phyloP scores from a whole-genome alignment of 2,329 filamentous ascomycete genomes.

The Alternaria arbusti region DNA sequence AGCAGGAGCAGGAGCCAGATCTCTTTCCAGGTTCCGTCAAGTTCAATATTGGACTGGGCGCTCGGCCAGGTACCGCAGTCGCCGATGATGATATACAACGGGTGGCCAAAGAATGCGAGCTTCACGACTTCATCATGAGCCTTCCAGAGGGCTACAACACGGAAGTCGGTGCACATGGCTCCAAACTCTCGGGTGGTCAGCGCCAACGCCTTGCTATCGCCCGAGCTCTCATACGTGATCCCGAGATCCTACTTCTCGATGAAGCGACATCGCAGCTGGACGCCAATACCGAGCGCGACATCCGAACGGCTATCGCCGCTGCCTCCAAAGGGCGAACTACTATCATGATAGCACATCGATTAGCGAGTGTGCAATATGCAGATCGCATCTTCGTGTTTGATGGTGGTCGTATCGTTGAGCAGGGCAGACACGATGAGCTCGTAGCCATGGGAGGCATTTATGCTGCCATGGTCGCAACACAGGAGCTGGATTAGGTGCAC shows the following conservation, averaged over 20 bases:
- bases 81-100: conserved; percentile 36
- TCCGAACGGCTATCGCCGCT: conserved; percentile 51
- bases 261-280: conserved; percentile 57
- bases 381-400: conserved; percentile 82
- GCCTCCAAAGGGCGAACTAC: conserved; percentile 62
- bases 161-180: conserved; percentile 52
- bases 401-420: conserved; percentile 66
- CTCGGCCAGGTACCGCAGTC: conserved; percentile 31
- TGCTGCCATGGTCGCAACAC: conserved; percentile 45
- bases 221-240: conserved; percentile 54
- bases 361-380: conserved; percentile 79
- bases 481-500: conserved; percentile 39
- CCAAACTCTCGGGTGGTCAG: conserved; percentile 55
- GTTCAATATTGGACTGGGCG: conserved; percentile 54
- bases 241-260: conserved; percentile 55
- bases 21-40: conserved; percentile 54
- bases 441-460: conserved; percentile 50
- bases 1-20: conserved; percentile 51
- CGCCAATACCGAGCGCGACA: conserved; percentile 52
- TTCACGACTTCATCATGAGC: conserved; percentile 56
- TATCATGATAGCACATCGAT: conserved; percentile 77
- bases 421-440: conserved; percentile 67
- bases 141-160: conserved; percentile 57
- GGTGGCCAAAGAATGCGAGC: conserved; percentile 52
- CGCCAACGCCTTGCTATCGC: conserved; percentile 56